Evolutionary conservation across 768 basidiomycete genomes (phyloP), one percentile per base, ranked within the genome.

Genomic region (Podaxis sp.): DNA sequence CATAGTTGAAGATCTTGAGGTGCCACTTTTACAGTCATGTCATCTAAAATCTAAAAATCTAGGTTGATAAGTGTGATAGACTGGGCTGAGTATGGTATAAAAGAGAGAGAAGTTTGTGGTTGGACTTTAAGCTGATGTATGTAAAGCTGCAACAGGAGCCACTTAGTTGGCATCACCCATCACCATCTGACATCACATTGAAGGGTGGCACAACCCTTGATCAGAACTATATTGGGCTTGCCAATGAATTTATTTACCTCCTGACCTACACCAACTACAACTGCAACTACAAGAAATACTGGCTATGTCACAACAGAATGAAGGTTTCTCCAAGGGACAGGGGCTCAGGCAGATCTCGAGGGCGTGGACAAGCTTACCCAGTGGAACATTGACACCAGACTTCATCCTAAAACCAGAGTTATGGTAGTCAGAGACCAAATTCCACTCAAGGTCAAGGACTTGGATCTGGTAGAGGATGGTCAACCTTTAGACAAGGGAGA

Each of bases 401-500:
- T 44, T 22, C 11, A 33, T 37, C 28, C 2, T 48, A 60, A 50
- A 1, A 15, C 33, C 54, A 37, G 33, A 38, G 26, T 6, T 13
- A 33, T 38, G 11, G 20, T 17, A 24, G 50, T 15, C 49, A 46
- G 20, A 17, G 20, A n/a, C 46, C 37, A 3, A 48, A 48, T 36
- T 24, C n/a, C 2, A 58, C 38, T 50, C 40, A 58, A 64, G 54
- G 65, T 61, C 58, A 62, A 54, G 67, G 69, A 60, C 65, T 10
- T 33, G 33, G 33, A 33, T 33, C 63, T 59, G 50, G 54, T 53
- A 58, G 48, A 62, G 36, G 58, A 61, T 56, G 58, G 67, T 26
- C 67, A 17, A 17, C 58, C 20, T 40, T 46, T 13, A 26, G 65
- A 50, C 67, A 59, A 22, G 33, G 56, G 10, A 57, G 63, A 63